Evolutionary conservation across 345 rosid genomes (phyloP).

Genomic region (Hibiscus trionum): DNA sequence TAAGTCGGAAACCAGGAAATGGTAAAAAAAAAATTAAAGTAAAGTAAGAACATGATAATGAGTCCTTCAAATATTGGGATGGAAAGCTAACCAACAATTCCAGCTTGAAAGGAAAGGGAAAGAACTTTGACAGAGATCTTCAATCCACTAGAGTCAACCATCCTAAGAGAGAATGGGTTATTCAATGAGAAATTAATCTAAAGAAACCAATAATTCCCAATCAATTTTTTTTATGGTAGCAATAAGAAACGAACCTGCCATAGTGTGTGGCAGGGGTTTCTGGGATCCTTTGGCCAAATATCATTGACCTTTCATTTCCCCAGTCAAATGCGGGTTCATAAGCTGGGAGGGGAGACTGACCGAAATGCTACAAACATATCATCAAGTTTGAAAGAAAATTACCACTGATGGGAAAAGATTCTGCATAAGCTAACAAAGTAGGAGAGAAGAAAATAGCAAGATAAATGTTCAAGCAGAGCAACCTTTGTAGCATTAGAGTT

Average conservation of each 20-base stretch:
- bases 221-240: not conserved
- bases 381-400: constrained; percentile 8
- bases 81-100: constrained; percentile 67
- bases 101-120: constrained; percentile 84
- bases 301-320: constrained; percentile 91
- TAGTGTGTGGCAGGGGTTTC: constrained; percentile 58
- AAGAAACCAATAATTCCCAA: not conserved
- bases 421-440: not conserved
- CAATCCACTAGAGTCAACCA: constrained; percentile 58
- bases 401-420: not conserved
- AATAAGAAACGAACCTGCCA: constrained; percentile 46
- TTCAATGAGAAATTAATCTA: not conserved
- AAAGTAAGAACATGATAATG: not conserved
- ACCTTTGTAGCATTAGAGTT: constrained; percentile 52
- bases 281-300: constrained; percentile 85
- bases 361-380: constrained; percentile 61
- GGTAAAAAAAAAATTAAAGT: constrained; percentile 7
- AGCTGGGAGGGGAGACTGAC: constrained; percentile 88
- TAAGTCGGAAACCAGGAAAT: constrained; percentile 15
- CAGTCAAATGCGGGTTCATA: constrained; percentile 98
- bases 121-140: constrained; percentile 88
- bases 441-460: not conserved
- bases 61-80: not conserved
- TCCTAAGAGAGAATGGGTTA: constrained; percentile 11
- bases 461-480: not conserved